A percentile compares a stretch with the other conserved stretches of the same genome.
These are phyloP conservation scores for Pyronema omphalodes DNA, from an alignment of 495 filamentous ascomycete species.

Conservation along the genomic window DNA sequence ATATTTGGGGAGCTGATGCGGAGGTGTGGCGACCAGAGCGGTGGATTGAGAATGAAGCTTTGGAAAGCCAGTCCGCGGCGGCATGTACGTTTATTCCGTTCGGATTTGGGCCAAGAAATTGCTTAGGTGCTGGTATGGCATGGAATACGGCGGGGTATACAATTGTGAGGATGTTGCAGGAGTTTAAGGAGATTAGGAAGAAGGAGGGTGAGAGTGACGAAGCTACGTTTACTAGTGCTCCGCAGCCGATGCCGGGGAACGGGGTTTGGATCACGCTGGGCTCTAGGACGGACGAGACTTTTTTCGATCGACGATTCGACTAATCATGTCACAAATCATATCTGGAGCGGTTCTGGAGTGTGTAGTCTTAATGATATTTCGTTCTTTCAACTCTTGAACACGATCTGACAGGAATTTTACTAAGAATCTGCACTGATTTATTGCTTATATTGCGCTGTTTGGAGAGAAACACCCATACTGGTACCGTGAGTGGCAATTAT, in stretches of 20 bases:
- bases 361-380: no score
- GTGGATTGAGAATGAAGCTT: slow-evolving; percentile 31
- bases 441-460: no score
- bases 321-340: slow-evolving; percentile 7
- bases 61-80: not conserved
- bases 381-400: no score
- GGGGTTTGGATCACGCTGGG: slow-evolving; percentile 7
- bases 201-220: not conserved
- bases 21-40: slow-evolving; percentile 50
- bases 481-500: no score
- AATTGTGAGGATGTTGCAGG: not conserved
- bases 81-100: not conserved
- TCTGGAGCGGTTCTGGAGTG: no score
- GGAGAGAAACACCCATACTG: no score
- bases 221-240: not conserved
- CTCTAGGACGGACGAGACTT: slow-evolving; percentile 21
- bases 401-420: no score
- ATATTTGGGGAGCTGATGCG: slow-evolving; percentile 29
- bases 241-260: not conserved
- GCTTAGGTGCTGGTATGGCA: not conserved
- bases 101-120: not conserved
- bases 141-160: not conserved
- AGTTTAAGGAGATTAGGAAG: not conserved
- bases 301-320: slow-evolving; percentile 96
- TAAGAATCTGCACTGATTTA: no score